Evolutionary conservation across 768 basidiomycete genomes (phyloP).

Genomic region (Neoboletus brunneissimus): DNA sequence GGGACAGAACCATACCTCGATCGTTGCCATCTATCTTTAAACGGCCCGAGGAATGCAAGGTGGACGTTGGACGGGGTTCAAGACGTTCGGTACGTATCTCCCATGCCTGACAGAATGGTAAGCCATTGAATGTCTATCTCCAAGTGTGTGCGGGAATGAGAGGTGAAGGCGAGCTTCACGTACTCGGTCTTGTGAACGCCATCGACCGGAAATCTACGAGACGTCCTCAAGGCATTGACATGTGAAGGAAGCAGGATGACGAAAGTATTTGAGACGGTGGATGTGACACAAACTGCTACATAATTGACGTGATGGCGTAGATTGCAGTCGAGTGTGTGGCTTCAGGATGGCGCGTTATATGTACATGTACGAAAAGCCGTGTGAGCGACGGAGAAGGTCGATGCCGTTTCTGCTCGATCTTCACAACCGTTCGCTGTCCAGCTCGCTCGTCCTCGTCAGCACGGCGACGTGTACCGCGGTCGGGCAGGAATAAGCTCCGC

Average conservation of each 20-base stretch:
- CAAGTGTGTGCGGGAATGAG: not conserved
- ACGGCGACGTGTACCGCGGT: not conserved
- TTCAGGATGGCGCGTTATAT: not conserved
- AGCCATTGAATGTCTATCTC: not conserved
- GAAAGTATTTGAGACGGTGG: constrained; percentile 36
- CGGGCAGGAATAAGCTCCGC: not conserved
- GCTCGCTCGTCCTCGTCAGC: not conserved
- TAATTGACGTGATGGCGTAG: constrained; percentile 23
- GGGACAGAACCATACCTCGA: not conserved
- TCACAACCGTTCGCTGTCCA: too few species aligned
- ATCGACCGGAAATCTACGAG: constrained; percentile 22
- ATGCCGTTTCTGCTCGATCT: constrained; percentile 3
- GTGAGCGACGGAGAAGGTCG: constrained; percentile 15
- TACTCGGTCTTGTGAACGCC: constrained; percentile 2
- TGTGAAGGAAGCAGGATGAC: constrained; percentile 45
- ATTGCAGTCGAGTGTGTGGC: constrained; percentile 1
- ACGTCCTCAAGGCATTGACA: constrained; percentile 36
- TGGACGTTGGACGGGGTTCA: constrained; percentile 11
- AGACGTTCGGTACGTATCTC: not conserved
- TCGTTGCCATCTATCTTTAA: constrained; percentile 14
- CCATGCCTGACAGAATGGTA: not conserved
- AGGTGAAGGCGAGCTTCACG: constrained; percentile 3
- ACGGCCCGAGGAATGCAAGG: not conserved
- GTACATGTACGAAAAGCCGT: constrained; percentile 6
- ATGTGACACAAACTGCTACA: constrained; percentile 41